Evolutionary conservation across 2,329 filamentous ascomycete species (phyloP).

Genomic region (Aspergillus brunneoviolaceus): DNA sequence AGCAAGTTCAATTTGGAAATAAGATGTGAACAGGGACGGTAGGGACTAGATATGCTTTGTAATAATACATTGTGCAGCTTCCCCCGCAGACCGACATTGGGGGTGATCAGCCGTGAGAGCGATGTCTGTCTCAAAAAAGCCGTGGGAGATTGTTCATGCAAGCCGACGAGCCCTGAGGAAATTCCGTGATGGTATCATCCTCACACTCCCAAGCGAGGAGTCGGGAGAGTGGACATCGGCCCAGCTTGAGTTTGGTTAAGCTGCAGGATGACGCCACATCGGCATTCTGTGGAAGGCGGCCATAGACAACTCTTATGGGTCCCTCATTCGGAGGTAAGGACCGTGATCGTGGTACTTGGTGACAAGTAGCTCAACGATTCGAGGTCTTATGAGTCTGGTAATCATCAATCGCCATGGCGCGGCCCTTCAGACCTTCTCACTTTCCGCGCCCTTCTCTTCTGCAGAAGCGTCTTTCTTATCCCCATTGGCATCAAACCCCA

Average conservation of each 20-base stretch:
- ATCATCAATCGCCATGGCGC: background rate
- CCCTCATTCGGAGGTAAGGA: background rate
- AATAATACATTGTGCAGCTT: background rate
- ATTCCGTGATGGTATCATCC: background rate
- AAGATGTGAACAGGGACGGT: background rate
- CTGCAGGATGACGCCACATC: background rate
- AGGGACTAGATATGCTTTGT: background rate
- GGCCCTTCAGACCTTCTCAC: background rate
- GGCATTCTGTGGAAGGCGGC: background rate
- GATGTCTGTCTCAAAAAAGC: background rate
- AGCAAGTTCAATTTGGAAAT: background rate
- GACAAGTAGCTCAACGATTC: background rate
- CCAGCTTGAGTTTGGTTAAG: background rate
- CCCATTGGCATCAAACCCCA: slow-evolving; percentile 80
- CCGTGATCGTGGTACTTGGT: background rate
- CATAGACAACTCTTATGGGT: background rate
- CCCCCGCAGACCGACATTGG: background rate
- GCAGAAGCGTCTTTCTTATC: slow-evolving; percentile 53
- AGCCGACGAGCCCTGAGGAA: background rate
- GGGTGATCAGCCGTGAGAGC: background rate
- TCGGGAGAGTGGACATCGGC: background rate
- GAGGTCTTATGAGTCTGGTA: background rate
- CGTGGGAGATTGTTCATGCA: background rate
- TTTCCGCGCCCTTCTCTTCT: slow-evolving; percentile 8
- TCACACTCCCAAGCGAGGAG: background rate